Percentiles rank a stretch among this genome's conserved stretches.
Conservation (phyloP, 2,329 filamentous ascomycete species). For the Colletotrichum neosansevieriae region DNA sequence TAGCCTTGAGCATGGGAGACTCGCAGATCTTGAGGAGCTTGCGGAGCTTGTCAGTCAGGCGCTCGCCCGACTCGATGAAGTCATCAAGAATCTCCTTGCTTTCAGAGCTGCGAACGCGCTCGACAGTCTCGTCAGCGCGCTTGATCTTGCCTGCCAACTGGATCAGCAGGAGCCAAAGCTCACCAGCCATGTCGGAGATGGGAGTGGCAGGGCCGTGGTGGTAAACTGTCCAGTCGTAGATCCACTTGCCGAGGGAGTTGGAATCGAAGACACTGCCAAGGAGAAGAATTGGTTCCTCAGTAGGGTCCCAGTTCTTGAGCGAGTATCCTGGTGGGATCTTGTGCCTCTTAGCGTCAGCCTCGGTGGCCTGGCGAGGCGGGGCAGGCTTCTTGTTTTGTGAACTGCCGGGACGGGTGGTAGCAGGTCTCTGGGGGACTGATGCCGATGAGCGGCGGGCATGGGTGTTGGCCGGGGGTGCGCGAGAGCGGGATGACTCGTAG, state of each 20-base stretch:
- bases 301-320: slow-evolving; percentile 98
- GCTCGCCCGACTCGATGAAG: slow-evolving; percentile 89
- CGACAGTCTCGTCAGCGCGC: slow-evolving; percentile 83
- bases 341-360: slow-evolving; percentile 71
- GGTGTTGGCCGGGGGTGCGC: slow-evolving; percentile 55
- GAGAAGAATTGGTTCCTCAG: slow-evolving; percentile 92
- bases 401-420: slow-evolving; percentile 63
- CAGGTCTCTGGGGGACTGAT: slow-evolving; percentile 63
- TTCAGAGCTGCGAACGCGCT: slow-evolving; percentile 77
- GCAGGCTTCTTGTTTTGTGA: slow-evolving; percentile 56
- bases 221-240: slow-evolving; percentile 99
- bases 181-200: slow-evolving; percentile 90
- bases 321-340: slow-evolving; percentile 91
- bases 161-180: slow-evolving; percentile 95
- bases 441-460: slow-evolving; percentile 63
- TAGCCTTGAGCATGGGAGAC: slow-evolving; percentile 88
- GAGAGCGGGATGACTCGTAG: slow-evolving; percentile 58
- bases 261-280: slow-evolving; percentile 97
- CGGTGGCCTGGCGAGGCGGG: slow-evolving; percentile 62
- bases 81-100: slow-evolving; percentile 87
- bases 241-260: slow-evolving; percentile 98
- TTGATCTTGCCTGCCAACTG: slow-evolving; percentile 95
- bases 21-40: slow-evolving; percentile 92
- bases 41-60: slow-evolving; percentile 86
- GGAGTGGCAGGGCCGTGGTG: slow-evolving; percentile 84